Percentiles rank a stretch among this genome's conserved stretches.
phyloP scores from a whole-genome alignment of 2,329 filamentous ascomycete genomes.

The Rhexocercosporidium sp. region DNA sequence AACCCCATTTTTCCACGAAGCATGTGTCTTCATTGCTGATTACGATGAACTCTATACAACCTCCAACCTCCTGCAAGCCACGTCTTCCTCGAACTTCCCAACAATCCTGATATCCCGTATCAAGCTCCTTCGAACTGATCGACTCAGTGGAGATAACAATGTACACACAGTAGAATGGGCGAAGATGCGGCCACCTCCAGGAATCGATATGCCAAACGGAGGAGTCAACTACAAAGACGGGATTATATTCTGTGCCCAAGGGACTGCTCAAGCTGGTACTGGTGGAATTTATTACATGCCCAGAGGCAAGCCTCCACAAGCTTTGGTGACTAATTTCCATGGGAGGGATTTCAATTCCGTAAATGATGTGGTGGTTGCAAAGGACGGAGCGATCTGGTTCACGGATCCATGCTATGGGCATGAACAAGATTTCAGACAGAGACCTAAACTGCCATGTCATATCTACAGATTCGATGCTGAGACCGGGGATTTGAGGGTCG shows the following conservation, averaged over 20 bases:
- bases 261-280: constrained; percentile 32
- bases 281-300: constrained; percentile 41
- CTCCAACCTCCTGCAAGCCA: constrained; percentile 49
- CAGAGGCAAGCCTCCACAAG: constrained; percentile 26
- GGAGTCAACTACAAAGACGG: constrained; percentile 49
- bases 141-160: constrained; percentile 31
- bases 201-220: constrained; percentile 52
- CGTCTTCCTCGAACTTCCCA: constrained; percentile 46
- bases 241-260: constrained; percentile 51
- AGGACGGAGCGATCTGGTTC: constrained; percentile 54
- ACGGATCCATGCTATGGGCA: constrained; percentile 53
- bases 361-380: constrained; percentile 48
- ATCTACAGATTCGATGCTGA: constrained; percentile 53
- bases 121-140: constrained; percentile 40
- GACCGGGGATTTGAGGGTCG: constrained; percentile 50
- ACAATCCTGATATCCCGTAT: constrained; percentile 53
- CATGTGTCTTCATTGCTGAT: constrained; percentile 49
- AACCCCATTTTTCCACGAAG: constrained; percentile 52
- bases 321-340: constrained; percentile 50
- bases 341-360: constrained; percentile 54
- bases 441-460: constrained; percentile 52
- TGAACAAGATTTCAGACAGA: constrained; percentile 50
- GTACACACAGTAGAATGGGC: constrained; percentile 43
- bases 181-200: constrained; percentile 45
- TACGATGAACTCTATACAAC: constrained; percentile 52